A percentile compares a stretch with the other conserved stretches of the same genome.
Evolutionary conservation across 108 stramenopile species (phyloP).

Genomic region (Asterionellopsis glacialis): DNA sequence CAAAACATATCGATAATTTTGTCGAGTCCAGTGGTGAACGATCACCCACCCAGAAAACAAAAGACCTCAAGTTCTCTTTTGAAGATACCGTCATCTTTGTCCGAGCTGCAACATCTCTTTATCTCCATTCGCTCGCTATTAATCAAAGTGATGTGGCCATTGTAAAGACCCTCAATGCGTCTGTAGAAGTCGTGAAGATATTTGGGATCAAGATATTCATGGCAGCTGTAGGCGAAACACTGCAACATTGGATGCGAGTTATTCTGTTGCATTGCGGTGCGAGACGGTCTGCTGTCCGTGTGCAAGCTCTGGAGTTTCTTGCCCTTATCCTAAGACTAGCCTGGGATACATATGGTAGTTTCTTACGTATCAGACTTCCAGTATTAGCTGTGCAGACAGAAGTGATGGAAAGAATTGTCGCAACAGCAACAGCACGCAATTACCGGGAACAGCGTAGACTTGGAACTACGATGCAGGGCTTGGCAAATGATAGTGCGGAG

Average conservation of each 20-base stretch:
- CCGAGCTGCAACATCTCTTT: conserved; percentile 75
- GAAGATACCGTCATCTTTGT: conserved; percentile 78
- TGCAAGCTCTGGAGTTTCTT: conserved; percentile 78
- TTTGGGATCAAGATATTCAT: conserved; percentile 86
- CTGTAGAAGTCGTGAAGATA: conserved; percentile 78
- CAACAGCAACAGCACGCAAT: conserved; percentile 64
- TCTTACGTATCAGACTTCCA: conserved; percentile 72
- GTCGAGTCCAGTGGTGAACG: no score
- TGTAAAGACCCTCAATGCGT: conserved; percentile 59
- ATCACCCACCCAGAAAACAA: not conserved
- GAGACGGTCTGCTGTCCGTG: conserved; percentile 69
- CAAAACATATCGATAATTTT: not conserved
- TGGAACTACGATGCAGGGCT: conserved; percentile 35
- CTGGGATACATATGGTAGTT: conserved; percentile 82
- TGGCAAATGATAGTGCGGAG: conserved; percentile 78
- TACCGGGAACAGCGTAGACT: conserved; percentile 62
- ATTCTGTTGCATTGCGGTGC: conserved; percentile 84
- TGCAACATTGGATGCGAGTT: conserved; percentile 89
- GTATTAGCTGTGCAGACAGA: conserved; percentile 81
- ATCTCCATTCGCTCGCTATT: conserved; percentile 69
- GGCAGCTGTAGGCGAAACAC: conserved; percentile 77
- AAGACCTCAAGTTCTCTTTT: conserved; percentile 35
- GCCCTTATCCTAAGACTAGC: conserved; percentile 80
- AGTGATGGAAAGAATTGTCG: conserved; percentile 86
- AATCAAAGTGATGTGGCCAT: conserved; percentile 70